Base-by-base conservation (phyloP, 139 green algal genomes). In the Diplosphaera chodatii region DNA sequence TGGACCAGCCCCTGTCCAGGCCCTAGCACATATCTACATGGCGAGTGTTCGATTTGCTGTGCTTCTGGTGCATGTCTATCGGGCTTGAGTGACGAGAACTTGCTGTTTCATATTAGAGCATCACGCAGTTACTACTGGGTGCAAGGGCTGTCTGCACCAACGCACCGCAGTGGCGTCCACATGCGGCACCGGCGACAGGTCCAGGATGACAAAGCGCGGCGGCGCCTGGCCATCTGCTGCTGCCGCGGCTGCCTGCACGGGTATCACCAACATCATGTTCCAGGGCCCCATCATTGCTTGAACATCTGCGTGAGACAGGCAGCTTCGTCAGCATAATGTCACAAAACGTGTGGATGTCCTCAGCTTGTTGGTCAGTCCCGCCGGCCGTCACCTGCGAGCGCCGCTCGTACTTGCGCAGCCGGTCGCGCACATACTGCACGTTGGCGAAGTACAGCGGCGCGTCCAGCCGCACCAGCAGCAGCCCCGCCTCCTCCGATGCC, bases 391-490 rank as follows among this genome's bases (percentile, higher is more conserved):
- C 28, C 48, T 73, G n/a, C 5, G 48, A 27, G 28, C 41, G 31
- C n/a, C 72, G 55, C 68, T 75, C 64, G 34, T 66, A 55, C 34
- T 73, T 25, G 21, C 41, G 28, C 16, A 74, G 22, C 22, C 34
- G 32, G 6, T 78, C 73, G 31, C 67, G 72, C 40, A 87, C 73
- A n/a, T 70, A 78, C 68, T 69, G 29, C 5, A 78, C 74, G 41
- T 88, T 88, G 41, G 82, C 80, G 67, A 88, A 88, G 75, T 78
- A 86, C 20, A 86, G 22, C 16, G 82, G 81, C 6, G 68, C 80
- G 34, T 85, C 69, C 4, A 88, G 72, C 15, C 83, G 74, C 30
- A 89, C 15, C 8, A 85, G 66, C 1, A 83, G 34, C 13, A 86
- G 69, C 18, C 30, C 6, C 33, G 16, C 33, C 32, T 73, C 33